Evolutionary conservation across 306 rosid genomes (phyloP).

Genomic region (Begonia loranthoides): DNA sequence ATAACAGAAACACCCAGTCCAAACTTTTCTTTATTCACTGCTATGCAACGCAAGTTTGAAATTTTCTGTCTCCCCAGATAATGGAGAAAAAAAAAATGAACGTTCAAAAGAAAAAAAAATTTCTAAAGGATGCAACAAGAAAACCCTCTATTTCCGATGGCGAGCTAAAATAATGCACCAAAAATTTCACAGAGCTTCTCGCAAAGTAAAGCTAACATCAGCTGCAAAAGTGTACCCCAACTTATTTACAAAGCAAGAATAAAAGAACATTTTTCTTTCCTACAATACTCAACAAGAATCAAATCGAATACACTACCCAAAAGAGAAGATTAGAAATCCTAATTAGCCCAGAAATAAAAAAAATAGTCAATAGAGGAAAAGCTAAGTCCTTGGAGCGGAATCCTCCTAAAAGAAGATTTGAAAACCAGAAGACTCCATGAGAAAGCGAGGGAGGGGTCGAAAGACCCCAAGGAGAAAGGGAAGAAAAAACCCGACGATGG

Average conservation of each 20-base stretch:
- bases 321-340: constrained; percentile 8
- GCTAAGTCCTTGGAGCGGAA: background rate
- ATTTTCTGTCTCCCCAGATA: background rate
- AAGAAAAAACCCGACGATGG: background rate
- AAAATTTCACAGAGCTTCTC: constrained; percentile 75
- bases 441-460: too few relatives aligned
- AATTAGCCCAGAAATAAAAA: background rate
- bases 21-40: constrained; percentile 2
- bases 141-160: constrained; percentile 91
- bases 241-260: constrained; percentile 23
- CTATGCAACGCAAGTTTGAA: too few relatives aligned
- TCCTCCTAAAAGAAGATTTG: constrained; percentile 6
- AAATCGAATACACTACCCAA: background rate
- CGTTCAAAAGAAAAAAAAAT: background rate
- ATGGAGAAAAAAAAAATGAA: background rate
- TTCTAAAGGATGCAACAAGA: constrained; percentile 11
- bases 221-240: constrained; percentile 14
- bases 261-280: constrained; percentile 15
- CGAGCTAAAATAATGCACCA: constrained; percentile 95
- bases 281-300: background rate
- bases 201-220: constrained; percentile 4
- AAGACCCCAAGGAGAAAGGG: background rate
- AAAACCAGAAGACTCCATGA: too few relatives aligned
- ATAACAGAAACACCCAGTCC: constrained; percentile 12
- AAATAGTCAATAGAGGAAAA: background rate